Evolutionary conservation across 768 basidiomycete species (phyloP).

Genomic region (Amanita jacksonii): DNA sequence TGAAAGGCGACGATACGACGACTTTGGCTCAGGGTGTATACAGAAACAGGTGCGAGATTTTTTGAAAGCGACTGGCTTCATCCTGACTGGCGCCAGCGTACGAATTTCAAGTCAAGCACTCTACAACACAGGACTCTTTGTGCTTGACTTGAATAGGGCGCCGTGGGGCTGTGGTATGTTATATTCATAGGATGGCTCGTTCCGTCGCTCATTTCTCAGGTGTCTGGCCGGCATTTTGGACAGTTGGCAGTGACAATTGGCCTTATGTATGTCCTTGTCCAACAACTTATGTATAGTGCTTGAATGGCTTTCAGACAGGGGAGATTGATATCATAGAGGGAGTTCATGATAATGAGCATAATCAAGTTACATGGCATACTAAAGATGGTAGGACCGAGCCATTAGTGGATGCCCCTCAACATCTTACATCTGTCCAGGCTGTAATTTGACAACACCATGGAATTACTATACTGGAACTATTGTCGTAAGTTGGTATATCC

Average conservation of each 20-base stretch:
- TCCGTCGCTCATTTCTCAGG: conserved; percentile 26
- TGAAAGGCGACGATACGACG: conserved; percentile 69
- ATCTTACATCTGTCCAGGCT: background rate
- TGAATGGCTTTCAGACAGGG: conserved; percentile 38
- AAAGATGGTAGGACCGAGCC: conserved; percentile 21
- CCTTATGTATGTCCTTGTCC: conserved; percentile 39
- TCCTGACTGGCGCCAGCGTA: conserved; percentile 37
- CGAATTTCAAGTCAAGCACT: conserved; percentile 57
- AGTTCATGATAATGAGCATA: conserved; percentile 77
- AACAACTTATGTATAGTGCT: background rate
- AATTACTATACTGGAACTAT: conserved; percentile 2
- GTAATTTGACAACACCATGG: conserved; percentile 4
- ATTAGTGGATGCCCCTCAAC: background rate
- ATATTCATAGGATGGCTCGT: background rate
- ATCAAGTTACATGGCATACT: conserved; percentile 82
- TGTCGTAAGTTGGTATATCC: background rate
- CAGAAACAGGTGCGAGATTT: conserved; percentile 46
- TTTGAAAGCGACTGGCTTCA: background rate
- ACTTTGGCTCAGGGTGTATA: conserved; percentile 41
- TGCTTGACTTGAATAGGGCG: conserved; percentile 75
- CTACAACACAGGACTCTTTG: conserved; percentile 74
- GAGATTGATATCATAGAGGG: conserved; percentile 84
- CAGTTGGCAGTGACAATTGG: conserved; percentile 50
- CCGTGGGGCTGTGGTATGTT: conserved; percentile 82
- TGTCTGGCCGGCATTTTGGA: conserved; percentile 84